Conservation (phyloP, 2,329 filamentous ascomycete species). For the Neonectria coccinea region DNA sequence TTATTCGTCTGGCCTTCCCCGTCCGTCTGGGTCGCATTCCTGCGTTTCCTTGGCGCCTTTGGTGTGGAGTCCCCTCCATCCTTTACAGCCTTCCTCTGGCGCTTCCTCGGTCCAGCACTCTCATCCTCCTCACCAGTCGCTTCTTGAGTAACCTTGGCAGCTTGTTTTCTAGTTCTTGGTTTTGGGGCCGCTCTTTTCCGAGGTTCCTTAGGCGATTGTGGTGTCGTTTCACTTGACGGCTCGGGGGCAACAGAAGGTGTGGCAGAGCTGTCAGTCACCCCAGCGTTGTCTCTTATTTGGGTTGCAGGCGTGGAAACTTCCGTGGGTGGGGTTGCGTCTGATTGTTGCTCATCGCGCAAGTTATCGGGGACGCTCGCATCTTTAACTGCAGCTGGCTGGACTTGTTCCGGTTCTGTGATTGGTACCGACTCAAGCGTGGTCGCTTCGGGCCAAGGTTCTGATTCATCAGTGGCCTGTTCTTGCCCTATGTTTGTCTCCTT, state of each 20-base stretch:
- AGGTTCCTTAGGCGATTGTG: slow-evolving; percentile 24
- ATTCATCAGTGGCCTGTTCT: slow-evolving; percentile 2
- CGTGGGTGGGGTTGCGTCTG: background rate
- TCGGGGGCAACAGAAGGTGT: slow-evolving; percentile 26
- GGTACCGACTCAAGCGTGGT: slow-evolving; percentile 16
- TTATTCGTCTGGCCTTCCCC: slow-evolving; percentile 43
- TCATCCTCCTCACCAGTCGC: slow-evolving; percentile 35
- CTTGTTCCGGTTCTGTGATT: slow-evolving; percentile 24
- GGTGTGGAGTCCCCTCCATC: slow-evolving; percentile 35
- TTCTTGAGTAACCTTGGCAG: slow-evolving; percentile 27
- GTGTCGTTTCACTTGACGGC: slow-evolving; percentile 25
- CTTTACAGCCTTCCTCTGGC: slow-evolving; percentile 48
- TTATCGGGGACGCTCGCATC: background rate
- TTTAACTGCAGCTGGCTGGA: slow-evolving; percentile 7
- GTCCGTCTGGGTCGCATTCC: slow-evolving; percentile 38
- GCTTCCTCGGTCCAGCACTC: slow-evolving; percentile 48
- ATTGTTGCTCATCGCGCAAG: slow-evolving; percentile 2
- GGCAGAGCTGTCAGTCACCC: slow-evolving; percentile 30
- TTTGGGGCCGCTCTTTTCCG: slow-evolving; percentile 31
- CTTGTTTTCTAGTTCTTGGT: slow-evolving; percentile 37
- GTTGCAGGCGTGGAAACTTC: slow-evolving; percentile 27
- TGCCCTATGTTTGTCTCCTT: background rate
- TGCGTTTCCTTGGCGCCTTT: slow-evolving; percentile 46
- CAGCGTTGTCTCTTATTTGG: slow-evolving; percentile 31
- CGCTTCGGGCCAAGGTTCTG: slow-evolving; percentile 11